These are phyloP conservation scores for Tuber indicum DNA, from an alignment of 495 filamentous ascomycete genomes.

Conservation along the genomic window DNA sequence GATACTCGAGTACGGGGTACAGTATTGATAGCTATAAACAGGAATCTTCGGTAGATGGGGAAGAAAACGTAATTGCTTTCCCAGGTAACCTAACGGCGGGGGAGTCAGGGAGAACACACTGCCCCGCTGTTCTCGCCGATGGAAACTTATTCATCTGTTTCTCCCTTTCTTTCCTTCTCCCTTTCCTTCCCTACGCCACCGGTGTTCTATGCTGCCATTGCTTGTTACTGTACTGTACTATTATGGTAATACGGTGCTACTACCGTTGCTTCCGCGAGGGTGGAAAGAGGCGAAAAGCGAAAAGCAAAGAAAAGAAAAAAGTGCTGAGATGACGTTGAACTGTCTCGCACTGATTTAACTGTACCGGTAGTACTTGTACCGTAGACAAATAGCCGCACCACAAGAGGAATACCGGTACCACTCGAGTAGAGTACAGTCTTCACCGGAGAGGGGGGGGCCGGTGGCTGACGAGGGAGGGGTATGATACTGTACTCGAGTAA, in stretches of 20 bases:
- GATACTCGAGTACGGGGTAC: neutral
- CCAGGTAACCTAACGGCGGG: neutral
- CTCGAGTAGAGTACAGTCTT: too few relatives aligned
- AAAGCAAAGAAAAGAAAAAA: neutral
- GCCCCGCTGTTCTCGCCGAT: neutral
- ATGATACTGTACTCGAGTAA: too few relatives aligned
- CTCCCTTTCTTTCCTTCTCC: neutral
- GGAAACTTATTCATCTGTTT: neutral
- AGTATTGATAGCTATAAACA: neutral
- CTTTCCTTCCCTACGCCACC: neutral
- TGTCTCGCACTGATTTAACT: neutral
- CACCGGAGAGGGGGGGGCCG: too few relatives aligned
- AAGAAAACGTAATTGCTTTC: neutral
- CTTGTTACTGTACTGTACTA: neutral
- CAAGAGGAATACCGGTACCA: neutral
- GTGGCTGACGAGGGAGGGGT: too few relatives aligned
- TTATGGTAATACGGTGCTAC: neutral
- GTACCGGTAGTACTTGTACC: neutral
- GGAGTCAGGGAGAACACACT: neutral
- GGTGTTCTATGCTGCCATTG: neutral
- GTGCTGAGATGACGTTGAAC: neutral
- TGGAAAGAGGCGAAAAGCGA: neutral
- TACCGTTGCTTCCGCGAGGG: too few relatives aligned
- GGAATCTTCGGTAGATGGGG: neutral
- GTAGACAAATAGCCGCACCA: neutral